These are phyloP conservation scores for Capronia epimyces DNA, from an alignment of 2,329 filamentous ascomycete genomes.

Conservation along the genomic window DNA sequence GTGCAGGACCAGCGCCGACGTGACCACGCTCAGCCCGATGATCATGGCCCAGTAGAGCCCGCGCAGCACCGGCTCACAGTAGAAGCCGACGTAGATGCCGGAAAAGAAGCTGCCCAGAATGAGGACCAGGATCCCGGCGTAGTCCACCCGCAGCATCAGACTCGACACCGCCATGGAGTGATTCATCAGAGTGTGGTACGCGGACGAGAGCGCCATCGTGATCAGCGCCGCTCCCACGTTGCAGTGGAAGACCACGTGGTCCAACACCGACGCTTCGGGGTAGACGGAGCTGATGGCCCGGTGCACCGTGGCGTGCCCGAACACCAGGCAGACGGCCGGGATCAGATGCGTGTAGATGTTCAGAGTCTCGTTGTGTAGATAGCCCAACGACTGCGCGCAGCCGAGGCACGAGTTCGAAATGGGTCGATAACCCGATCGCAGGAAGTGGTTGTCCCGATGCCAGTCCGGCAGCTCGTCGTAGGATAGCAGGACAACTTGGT, in stretches of 20 bases:
- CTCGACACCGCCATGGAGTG: conserved; percentile 31
- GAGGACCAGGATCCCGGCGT: conserved; percentile 34
- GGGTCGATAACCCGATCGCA: conserved; percentile 43
- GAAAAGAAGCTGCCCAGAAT: conserved; percentile 36
- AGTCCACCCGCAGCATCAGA: conserved; percentile 32
- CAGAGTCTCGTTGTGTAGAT: conserved; percentile 43
- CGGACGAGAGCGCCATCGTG: conserved; percentile 28
- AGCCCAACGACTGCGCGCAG: conserved; percentile 40
- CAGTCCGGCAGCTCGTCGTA: conserved; percentile 40
- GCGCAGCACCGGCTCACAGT: conserved; percentile 32
- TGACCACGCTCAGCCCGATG: conserved; percentile 30
- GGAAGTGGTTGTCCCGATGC: conserved; percentile 42
- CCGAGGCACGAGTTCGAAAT: conserved; percentile 35
- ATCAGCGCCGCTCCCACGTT: conserved; percentile 34
- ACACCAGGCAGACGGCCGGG: conserved; percentile 38
- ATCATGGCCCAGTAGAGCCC: conserved; percentile 37
- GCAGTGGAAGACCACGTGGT: conserved; percentile 39
- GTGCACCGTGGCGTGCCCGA: conserved; percentile 30
- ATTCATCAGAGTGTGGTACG: conserved; percentile 35
- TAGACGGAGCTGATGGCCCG: conserved; percentile 33
- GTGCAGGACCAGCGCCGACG: conserved; percentile 34
- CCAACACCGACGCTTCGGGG: conserved; percentile 33
- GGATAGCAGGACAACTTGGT: conserved; percentile 28
- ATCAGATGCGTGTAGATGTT: conserved; percentile 46
- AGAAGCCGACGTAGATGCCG: conserved; percentile 36